Evolutionary conservation across 257 asterid genomes (phyloP), one percentile per base, ranked within the genome.

Genomic region (Gentiana straminea): DNA sequence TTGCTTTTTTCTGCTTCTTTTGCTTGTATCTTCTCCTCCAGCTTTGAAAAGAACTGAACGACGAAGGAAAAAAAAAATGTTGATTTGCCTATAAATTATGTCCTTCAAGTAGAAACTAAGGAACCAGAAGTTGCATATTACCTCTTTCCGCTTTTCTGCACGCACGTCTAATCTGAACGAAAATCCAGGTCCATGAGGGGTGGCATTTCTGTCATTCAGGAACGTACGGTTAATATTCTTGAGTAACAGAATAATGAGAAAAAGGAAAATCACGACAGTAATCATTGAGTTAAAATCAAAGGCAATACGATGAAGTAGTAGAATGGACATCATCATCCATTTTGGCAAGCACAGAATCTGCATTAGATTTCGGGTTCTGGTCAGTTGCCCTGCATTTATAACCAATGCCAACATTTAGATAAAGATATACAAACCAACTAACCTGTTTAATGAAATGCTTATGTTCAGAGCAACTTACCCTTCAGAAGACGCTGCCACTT

Each of bases 1-100:
- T 68, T 78, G 55, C 55, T 70, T 47, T 75, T 86, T 64, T 86
- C 89, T 45, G 15, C 81, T 77, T 83, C 94, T 72, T 67, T 86
- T 48, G 95, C 94, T 8, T 89, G 90, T 44, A 77, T 75, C 79
- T 86, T 86, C 82, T 89, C 83, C 76, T 89, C 97, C 44, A 89
- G 68, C 84, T 83, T 89, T 12, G 90, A 74, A 70, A 76, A 81
- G 81, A 89, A 89, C 97, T 89, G 76, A 52, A n/a, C 3, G 33
- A 7, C 39, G 57, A 11, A 51, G 52, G 32, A 35, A 41, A 44
- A 12, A 12, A 41, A 35, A 48, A 8, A 60, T 6, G 15, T 43
- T 24, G 24, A 24, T 48, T 35, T 56, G 24, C 33, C 6, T 35
- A 33, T n/a, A 33, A 53, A 33, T 48, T 49, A 33, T 24, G 13